Percentiles rank a stretch among this genome's conserved stretches.
Conservation (phyloP, 371 early-diverging fungal species). For the Rozella allomycis region DNA sequence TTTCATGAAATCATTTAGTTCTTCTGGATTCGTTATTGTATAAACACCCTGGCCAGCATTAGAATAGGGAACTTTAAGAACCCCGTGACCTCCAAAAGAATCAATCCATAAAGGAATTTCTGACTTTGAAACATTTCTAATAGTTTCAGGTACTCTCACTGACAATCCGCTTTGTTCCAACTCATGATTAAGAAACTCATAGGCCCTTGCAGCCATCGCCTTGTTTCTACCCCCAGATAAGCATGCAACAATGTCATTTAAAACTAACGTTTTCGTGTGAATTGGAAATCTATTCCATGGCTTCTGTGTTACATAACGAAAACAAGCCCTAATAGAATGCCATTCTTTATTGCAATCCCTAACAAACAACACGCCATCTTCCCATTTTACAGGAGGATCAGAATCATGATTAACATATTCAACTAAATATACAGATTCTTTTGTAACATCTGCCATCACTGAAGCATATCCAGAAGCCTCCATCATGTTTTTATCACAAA, state of each 20-base stretch:
- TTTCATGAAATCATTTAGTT: constrained; percentile 51
- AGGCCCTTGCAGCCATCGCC: constrained; percentile 83
- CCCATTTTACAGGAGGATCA: constrained; percentile 63
- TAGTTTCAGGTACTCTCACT: constrained; percentile 73
- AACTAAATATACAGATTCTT: constrained; percentile 65
- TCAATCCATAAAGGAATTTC: constrained; percentile 70
- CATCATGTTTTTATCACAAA: constrained; percentile 78
- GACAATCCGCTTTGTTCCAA: constrained; percentile 35
- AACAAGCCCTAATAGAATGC: constrained; percentile 74
- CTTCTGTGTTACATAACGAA: constrained; percentile 75
- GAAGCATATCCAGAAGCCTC: constrained; percentile 76
- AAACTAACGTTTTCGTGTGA: constrained; percentile 52
- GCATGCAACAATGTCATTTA: constrained; percentile 67
- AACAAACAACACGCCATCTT: constrained; percentile 47
- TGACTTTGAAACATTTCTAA: constrained; percentile 57
- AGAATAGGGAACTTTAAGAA: constrained; percentile 75
- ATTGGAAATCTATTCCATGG: constrained; percentile 80
- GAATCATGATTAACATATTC: constrained; percentile 51
- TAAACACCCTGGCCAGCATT: constrained; percentile 86
- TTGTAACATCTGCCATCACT: constrained; percentile 56
- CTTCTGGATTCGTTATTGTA: constrained; percentile 58
- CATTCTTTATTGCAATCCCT: constrained; percentile 46
- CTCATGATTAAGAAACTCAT: constrained; percentile 72
- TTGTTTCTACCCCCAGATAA: constrained; percentile 83
- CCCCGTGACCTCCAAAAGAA: constrained; percentile 75